These are phyloP conservation scores for Lagenidium giganteum DNA, from an alignment of 352 stramenopile species.

Conservation along the genomic window DNA sequence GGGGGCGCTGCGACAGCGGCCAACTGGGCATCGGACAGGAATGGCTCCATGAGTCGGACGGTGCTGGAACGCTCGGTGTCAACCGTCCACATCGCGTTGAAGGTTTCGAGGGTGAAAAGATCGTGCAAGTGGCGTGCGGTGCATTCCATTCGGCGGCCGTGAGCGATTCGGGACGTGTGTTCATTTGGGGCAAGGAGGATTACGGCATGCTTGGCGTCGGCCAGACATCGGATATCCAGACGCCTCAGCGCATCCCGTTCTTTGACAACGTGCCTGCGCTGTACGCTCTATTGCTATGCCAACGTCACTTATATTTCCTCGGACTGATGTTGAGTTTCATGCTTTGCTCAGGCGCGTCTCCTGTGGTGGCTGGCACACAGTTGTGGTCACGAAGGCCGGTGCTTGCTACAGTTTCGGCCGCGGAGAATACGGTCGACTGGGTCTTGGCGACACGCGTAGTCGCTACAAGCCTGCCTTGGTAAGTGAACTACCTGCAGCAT, in stretches of 20 bases:
- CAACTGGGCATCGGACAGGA: slow-evolving; percentile 64
- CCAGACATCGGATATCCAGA: slow-evolving; percentile 67
- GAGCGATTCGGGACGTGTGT: slow-evolving; percentile 58
- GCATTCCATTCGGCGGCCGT: slow-evolving; percentile 81
- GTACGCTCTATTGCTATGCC: slow-evolving; percentile 24
- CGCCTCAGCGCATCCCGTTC: slow-evolving; percentile 44
- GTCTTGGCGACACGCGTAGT: slow-evolving; percentile 78
- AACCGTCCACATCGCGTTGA: slow-evolving; percentile 51
- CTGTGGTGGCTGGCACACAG: slow-evolving; percentile 80
- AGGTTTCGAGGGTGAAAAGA: slow-evolving; percentile 64
- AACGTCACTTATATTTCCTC: background rate
- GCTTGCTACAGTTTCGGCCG: slow-evolving; percentile 74
- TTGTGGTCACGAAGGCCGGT: slow-evolving; percentile 68
- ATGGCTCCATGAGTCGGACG: slow-evolving; percentile 61
- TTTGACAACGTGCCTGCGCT: slow-evolving; percentile 65
- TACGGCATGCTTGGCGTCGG: slow-evolving; percentile 84
- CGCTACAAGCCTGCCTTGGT: slow-evolving; percentile 61
- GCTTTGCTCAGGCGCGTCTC: slow-evolving; percentile 52
- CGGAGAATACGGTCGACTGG: slow-evolving; percentile 79
- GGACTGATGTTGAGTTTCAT: background rate
- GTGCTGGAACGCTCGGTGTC: slow-evolving; percentile 50
- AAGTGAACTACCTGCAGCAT: background rate
- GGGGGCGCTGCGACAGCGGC: slow-evolving; percentile 71
- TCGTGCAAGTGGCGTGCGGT: slow-evolving; percentile 74
- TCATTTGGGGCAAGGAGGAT: slow-evolving; percentile 85